Evolutionary conservation across 208 protist genomes (phyloP).

Genomic region (Wallacemonas collosoma): DNA sequence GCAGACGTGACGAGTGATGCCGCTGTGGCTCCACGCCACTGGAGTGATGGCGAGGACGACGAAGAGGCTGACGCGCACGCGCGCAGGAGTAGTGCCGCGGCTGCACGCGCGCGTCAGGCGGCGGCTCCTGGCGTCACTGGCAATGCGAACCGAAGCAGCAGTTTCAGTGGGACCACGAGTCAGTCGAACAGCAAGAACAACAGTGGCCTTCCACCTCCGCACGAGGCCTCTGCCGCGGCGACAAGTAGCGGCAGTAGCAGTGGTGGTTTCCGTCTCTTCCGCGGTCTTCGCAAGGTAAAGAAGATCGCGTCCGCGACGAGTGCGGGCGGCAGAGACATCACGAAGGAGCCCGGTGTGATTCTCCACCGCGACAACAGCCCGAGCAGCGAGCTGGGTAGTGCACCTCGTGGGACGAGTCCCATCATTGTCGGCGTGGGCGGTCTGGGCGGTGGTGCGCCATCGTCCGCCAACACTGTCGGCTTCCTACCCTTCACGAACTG

Average conservation of each 20-base stretch:
- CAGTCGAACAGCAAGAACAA: too few relatives aligned
- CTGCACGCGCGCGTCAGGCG: background rate
- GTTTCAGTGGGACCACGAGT: too few relatives aligned
- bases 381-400: background rate
- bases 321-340: background rate
- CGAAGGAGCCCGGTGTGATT: background rate
- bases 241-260: background rate
- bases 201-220: too few relatives aligned
- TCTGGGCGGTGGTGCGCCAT: background rate
- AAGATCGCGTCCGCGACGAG: background rate
- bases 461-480: constrained; percentile 1
- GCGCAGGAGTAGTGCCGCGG: background rate
- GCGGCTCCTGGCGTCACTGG: background rate
- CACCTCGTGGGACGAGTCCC: background rate
- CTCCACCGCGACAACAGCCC: constrained; percentile 1
- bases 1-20: background rate
- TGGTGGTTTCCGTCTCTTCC: constrained; percentile 9
- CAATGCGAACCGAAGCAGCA: background rate
- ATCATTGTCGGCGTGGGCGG: background rate
- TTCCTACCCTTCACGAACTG: constrained; percentile 19
- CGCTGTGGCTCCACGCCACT: constrained; percentile 8
- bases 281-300: constrained; percentile 6
- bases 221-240: background rate
- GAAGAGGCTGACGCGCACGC: background rate
- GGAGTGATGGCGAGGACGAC: constrained; percentile 1